Base-by-base conservation (phyloP, 169 alveolate species). In the Eimeria maxima region DNA sequence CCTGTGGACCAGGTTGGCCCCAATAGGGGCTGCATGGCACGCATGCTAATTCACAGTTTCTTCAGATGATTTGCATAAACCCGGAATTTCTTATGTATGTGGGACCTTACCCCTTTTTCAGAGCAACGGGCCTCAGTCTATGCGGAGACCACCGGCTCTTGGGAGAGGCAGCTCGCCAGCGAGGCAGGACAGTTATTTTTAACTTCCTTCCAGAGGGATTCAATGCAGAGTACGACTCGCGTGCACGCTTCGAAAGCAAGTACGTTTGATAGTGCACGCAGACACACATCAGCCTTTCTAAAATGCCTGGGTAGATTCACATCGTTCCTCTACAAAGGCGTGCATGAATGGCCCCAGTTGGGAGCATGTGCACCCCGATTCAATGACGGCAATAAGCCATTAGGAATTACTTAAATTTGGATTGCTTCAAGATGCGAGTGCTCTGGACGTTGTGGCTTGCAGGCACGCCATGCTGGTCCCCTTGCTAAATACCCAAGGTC, bases 391-490 rank as follows among this genome's bases (percentile, higher is more conserved):
- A 73, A 20, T 38, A 14, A 16, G 55, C 53, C 81, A 71, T 4
- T 67, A 10, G 80, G 14, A 33, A 4, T 16, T 33, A 38, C 83
- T 1, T 1, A 18, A 38, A 33, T 33, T 33, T 33, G 1, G 38
- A 33, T 33, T 33, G 38, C 53, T 1, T 38, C 27, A 73, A 38
- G 1, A 38, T 73, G 47, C 53, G 8, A 38, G 83, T n/a, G 29
- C 83, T 6, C 38, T 14, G 24, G 80, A 69, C 22, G 63, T 10
- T 63, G 55, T 63, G 63, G n/a, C 63, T 86, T 42, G 38, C 96
- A 95, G 96, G 73, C 80, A 86, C 33, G 95, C 95, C 11, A 53
- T 95, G 91, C 91, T 88, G 1, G 95, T 95, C 45, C 96, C 96
- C 24, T 73, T 95, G 50, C 71, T 95, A 20, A 87, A 87, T 69